Evolutionary conservation across 2,329 filamentous ascomycete species (phyloP).

Genomic region (Cryphonectria parasitica): DNA sequence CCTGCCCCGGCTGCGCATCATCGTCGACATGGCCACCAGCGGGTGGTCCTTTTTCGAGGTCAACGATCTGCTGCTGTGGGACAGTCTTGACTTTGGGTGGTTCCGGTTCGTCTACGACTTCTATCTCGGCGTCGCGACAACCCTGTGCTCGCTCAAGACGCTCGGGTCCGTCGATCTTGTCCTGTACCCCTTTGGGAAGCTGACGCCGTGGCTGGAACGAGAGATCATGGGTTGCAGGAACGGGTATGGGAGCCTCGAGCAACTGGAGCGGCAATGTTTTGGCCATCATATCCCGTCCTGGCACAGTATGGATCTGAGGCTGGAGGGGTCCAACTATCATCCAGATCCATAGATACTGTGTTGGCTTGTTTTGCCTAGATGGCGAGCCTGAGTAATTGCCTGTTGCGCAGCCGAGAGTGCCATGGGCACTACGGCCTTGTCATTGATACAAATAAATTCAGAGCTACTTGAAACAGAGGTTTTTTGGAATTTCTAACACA

Average conservation of each 20-base stretch:
- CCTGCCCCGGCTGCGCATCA: neutral
- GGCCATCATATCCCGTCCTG: neutral
- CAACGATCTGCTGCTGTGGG: neutral
- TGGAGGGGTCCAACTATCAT: neutral
- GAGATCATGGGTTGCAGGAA: neutral
- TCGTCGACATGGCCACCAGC: neutral
- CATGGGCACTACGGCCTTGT: neutral
- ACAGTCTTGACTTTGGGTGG: too few species aligned
- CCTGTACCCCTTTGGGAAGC: neutral
- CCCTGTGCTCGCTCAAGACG: constrained; percentile 4
- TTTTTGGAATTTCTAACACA: neutral
- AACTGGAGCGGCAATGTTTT: too few species aligned
- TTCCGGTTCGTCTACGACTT: constrained; percentile 18
- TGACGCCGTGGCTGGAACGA: constrained; percentile 17
- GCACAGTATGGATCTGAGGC: neutral
- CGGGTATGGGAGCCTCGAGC: too few species aligned
- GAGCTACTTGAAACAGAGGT: neutral
- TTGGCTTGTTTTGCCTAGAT: neutral
- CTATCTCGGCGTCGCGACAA: constrained; percentile 8
- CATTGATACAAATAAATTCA: neutral
- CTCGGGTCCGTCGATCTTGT: neutral
- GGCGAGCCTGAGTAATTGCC: neutral
- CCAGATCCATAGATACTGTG: neutral
- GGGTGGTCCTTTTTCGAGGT: neutral
- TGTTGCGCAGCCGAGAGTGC: neutral